Conservation (phyloP, 108 stramenopile genomes). For the Craspedostauros australis region DNA sequence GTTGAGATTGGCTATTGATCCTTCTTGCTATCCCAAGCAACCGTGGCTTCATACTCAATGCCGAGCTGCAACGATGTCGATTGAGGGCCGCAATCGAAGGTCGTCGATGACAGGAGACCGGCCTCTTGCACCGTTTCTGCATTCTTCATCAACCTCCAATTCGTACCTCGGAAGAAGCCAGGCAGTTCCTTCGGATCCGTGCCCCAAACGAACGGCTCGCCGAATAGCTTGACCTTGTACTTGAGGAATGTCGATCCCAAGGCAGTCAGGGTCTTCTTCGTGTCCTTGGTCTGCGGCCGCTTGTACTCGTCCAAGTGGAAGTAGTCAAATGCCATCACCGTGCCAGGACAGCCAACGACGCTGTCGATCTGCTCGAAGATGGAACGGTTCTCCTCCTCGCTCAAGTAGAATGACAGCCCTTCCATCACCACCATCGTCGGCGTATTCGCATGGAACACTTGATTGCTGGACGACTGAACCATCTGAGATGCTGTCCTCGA, state of each 20-base stretch:
- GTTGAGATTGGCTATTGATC: too few species aligned
- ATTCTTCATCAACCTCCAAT: neutral
- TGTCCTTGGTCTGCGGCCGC: neutral
- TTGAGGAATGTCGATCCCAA: neutral
- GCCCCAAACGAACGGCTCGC: constrained; percentile 2
- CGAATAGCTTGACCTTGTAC: neutral
- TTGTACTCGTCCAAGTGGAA: neutral
- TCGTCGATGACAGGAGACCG: too few species aligned
- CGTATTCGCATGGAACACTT: too few species aligned
- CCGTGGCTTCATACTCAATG: too few species aligned
- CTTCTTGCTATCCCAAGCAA: too few species aligned
- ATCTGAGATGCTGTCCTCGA: too few species aligned
- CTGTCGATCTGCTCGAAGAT: neutral
- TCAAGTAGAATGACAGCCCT: constrained; percentile 9
- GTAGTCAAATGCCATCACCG: neutral
- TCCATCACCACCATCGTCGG: constrained; percentile 8
- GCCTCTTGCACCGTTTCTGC: too few species aligned
- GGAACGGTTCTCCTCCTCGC: neutral
- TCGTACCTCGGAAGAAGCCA: neutral
- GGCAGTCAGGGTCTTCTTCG: neutral
- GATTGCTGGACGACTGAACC: too few species aligned
- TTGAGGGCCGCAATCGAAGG: too few species aligned
- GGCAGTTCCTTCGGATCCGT: neutral
- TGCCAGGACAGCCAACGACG: neutral
- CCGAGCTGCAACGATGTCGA: too few species aligned